These are phyloP conservation scores for Lophiostoma macrostomum DNA, from an alignment of 495 filamentous ascomycete species.

Conservation along the genomic window DNA sequence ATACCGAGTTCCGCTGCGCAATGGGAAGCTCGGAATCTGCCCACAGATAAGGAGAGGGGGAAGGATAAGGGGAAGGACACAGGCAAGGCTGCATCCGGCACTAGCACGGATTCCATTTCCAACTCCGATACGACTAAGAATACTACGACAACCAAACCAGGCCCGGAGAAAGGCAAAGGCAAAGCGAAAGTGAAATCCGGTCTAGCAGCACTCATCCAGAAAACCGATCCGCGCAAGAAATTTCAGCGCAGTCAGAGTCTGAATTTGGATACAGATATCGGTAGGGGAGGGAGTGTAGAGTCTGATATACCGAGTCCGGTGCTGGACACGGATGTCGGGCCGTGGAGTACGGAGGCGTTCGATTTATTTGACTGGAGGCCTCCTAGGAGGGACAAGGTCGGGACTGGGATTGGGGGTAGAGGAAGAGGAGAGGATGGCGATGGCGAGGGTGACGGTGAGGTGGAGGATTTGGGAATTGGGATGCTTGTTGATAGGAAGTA, in stretches of 20 bases:
- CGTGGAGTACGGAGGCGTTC: constrained; percentile 59
- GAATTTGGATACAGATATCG: constrained; percentile 10
- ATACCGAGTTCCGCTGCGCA: constrained; percentile 11
- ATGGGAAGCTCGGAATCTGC: constrained; percentile 24
- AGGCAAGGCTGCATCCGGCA: neutral
- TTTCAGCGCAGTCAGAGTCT: constrained; percentile 19
- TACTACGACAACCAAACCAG: neutral
- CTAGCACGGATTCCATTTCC: neutral
- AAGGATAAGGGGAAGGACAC: neutral
- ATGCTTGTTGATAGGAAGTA: constrained; percentile 10
- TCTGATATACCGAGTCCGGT: constrained; percentile 1
- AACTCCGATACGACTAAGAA: neutral
- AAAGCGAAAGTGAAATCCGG: constrained; percentile 7
- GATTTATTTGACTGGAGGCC: constrained; percentile 58
- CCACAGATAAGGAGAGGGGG: neutral
- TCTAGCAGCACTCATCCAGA: constrained; percentile 19
- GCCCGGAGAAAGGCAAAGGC: constrained; percentile 2
- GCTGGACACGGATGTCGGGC: constrained; percentile 40
- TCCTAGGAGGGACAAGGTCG: constrained; percentile 34
- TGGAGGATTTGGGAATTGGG: constrained; percentile 7
- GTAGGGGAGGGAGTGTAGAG: constrained; percentile 1
- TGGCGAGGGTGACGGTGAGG: too few relatives aligned
- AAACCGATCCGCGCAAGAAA: constrained; percentile 24
- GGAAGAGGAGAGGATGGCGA: constrained; percentile 10
- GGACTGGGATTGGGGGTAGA: too few relatives aligned